Conservation (phyloP, 805 yeast species). For the Starmerella tilneyi region DNA sequence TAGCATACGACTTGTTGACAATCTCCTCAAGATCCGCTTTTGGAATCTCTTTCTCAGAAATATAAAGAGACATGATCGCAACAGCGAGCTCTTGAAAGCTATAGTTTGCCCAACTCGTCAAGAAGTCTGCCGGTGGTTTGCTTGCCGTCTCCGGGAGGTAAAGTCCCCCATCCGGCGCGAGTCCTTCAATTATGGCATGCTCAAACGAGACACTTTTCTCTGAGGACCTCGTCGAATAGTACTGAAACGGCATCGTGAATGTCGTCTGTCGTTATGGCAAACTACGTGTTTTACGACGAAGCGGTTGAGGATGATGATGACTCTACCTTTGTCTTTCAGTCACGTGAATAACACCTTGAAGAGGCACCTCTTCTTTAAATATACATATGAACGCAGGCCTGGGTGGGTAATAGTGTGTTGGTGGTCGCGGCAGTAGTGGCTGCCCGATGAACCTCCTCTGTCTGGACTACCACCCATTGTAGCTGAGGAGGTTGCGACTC, state of each 20-base stretch:
- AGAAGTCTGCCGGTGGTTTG: slow-evolving; percentile 44
- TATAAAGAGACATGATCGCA: slow-evolving; percentile 72
- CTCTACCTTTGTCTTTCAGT: not conserved
- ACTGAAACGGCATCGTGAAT: slow-evolving; percentile 25
- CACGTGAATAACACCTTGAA: not conserved
- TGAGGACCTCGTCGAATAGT: slow-evolving; percentile 36
- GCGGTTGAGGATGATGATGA: too few relatives aligned
- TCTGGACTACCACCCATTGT: too few relatives aligned
- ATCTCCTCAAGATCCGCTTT: slow-evolving; percentile 53
- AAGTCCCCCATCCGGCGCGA: slow-evolving; percentile 94
- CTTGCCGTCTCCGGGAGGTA: slow-evolving; percentile 83
- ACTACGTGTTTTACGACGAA: too few relatives aligned
- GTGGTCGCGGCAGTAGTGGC: too few relatives aligned
- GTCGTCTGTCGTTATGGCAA: too few relatives aligned
- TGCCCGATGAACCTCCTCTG: too few relatives aligned
- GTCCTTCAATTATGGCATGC: slow-evolving; percentile 47
- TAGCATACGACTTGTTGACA: slow-evolving; percentile 66
- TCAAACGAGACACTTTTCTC: slow-evolving; percentile 31
- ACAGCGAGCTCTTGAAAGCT: slow-evolving; percentile 80
- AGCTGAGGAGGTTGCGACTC: too few relatives aligned
- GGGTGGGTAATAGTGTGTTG: not conserved
- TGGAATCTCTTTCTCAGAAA: slow-evolving; percentile 63
- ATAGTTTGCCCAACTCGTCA: slow-evolving; percentile 58
- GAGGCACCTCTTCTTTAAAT: too few relatives aligned
- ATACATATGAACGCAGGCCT: too few relatives aligned